Base-by-base conservation (phyloP, 1,284 basidiomycete species). In the Thecaphora thlaspeos region DNA sequence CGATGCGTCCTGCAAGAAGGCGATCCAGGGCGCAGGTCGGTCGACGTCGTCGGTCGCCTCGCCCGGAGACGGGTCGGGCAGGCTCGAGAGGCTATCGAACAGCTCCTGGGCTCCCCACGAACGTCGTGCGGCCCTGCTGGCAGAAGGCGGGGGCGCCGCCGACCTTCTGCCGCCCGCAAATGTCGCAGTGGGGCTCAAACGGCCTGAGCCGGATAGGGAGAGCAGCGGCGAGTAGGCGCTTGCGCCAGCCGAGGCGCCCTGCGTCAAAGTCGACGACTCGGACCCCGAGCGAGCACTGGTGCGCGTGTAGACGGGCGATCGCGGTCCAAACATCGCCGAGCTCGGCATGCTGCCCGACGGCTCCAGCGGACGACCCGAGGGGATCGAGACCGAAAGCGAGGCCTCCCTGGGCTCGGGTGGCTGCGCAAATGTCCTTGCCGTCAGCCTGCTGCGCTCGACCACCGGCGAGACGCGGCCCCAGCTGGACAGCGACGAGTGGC, bases 11-110 rank as follows among this genome's bases (percentile, higher is more conserved):
- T 61, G 70, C 19, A 65, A 63, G 19, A 63, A 70, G 3, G 68
- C 55, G 43, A 70, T 72, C 68, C 68, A 72, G 10, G 68, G 68
- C n/a, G 70, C 70, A 19, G 68, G 70, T 38, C 59, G 53, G 52
- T 52, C 53, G 7, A 32, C 18, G 36, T 30, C 22, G 38, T 43
- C 36, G 36, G 17, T 24, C 32, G 19, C 34, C 14, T 17, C 38
- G 12, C 28, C 34, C 26, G 34, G 39, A 12, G 41, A 41, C 14
- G 53, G 48, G 9, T 39, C 26, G 26, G 26, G 21, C 1, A 54
- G n/a, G n/a, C 55, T 61, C 22, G 45, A 41, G 28, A 65, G 42
- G 32, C 62, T 65, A 48, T 65, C 62, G 43, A 61, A 65, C 10
- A 65, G 58, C 55, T 65, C 62, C 28, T 65, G 62, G 2, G 54